phyloP scores from a whole-genome alignment of 2,329 filamentous ascomycete species.

The Penicillium sp. region DNA sequence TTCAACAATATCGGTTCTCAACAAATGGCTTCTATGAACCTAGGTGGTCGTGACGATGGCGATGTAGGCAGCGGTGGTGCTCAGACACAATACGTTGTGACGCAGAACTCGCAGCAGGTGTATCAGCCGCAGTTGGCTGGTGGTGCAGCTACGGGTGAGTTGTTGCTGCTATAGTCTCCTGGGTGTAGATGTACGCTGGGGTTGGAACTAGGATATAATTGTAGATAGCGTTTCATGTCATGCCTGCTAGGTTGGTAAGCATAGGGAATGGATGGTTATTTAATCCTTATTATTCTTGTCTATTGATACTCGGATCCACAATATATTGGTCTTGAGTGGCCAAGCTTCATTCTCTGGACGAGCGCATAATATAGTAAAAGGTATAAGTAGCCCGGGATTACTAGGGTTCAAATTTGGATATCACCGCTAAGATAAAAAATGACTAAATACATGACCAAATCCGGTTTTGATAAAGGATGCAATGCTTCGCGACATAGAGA shows the following conservation, averaged over 20 bases:
- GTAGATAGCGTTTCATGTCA: constrained; percentile 15
- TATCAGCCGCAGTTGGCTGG: constrained; percentile 68
- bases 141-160: constrained; percentile 66
- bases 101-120: constrained; percentile 75
- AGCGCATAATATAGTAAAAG: not conserved
- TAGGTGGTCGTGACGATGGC: constrained; percentile 64
- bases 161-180: constrained; percentile 60
- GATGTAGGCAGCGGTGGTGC: constrained; percentile 62
- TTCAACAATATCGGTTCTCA: constrained; percentile 75
- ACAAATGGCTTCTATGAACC: constrained; percentile 70
- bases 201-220: constrained; percentile 9
- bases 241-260: constrained; percentile 7
- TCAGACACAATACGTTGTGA: constrained; percentile 65
- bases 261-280: constrained; percentile 6
- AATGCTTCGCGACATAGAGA: not conserved
- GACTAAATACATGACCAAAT: not conserved
- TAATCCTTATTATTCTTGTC: constrained; percentile 3
- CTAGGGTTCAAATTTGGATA: not conserved
- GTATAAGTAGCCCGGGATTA: not conserved
- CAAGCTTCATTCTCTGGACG: not conserved
- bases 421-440: constrained; percentile 4
- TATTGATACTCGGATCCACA: not conserved
- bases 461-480: not conserved
- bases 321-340: not conserved
- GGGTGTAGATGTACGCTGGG: not conserved